Evolutionary conservation across 768 basidiomycete species (phyloP).

Genomic region (Ephemerocybe angulata): DNA sequence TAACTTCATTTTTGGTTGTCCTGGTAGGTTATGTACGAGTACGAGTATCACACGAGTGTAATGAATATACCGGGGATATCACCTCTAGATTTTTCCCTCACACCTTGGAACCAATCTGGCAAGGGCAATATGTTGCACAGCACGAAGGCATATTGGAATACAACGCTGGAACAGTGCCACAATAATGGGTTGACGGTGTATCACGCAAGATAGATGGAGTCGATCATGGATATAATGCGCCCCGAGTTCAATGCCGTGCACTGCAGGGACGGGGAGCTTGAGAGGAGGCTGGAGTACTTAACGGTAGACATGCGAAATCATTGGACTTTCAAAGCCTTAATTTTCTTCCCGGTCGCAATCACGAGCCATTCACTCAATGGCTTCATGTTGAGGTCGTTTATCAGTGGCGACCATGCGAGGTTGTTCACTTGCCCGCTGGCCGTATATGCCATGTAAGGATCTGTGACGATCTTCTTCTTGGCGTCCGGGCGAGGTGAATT

Average conservation of each 20-base stretch:
- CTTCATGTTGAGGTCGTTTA: constrained; percentile 72
- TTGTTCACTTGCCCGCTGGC: constrained; percentile 76
- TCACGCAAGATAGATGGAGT: too few relatives aligned
- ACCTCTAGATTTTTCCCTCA: neutral
- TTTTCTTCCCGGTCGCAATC: constrained; percentile 74
- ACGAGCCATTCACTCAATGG: constrained; percentile 87
- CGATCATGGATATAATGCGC: too few relatives aligned
- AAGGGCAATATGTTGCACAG: neutral
- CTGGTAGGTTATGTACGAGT: neutral
- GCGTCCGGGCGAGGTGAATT: constrained; percentile 81
- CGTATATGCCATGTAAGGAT: constrained; percentile 83
- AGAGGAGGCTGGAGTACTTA: too few relatives aligned
- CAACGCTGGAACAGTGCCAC: too few relatives aligned
- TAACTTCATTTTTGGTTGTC: constrained; percentile 18
- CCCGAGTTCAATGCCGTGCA: too few relatives aligned
- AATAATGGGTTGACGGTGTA: too few relatives aligned
- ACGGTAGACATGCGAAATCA: too few relatives aligned
- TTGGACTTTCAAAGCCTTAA: constrained; percentile 80
- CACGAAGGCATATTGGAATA: too few relatives aligned
- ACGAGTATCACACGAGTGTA: neutral
- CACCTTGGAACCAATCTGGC: too few relatives aligned
- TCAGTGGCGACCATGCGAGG: constrained; percentile 85
- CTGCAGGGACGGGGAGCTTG: too few relatives aligned
- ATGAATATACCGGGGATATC: neutral
- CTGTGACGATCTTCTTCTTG: constrained; percentile 68